Evolutionary conservation across 257 asterid species (phyloP), one percentile per base, ranked within the genome.

Genomic region (Anisodus tanguticus): DNA sequence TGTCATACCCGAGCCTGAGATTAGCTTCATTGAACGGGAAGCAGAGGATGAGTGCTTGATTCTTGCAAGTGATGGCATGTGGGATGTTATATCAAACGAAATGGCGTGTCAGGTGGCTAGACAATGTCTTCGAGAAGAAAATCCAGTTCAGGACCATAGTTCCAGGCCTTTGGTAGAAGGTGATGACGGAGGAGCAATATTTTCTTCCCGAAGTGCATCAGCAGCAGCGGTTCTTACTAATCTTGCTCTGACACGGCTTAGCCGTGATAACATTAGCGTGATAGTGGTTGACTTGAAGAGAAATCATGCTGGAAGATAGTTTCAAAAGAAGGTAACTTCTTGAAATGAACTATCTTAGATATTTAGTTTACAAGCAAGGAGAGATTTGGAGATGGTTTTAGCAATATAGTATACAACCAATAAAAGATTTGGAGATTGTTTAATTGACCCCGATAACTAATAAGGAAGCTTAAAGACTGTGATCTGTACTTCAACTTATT

Each of bases 261-360:
- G 79, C 12, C 4, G 2, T 70, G 85, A 85, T 35, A 85, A 85
- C 9, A 39, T 85, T 3, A 81, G 82, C 4, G 85, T 81, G 11
- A 81, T 85, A 9, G 87, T 85, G 15, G 85, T 85, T 16, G 87
- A 81, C 59, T 72, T 85, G 47, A 85, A 76, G 10, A 81, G 83
- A 53, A 41, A 5, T 60, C 6, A 43, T 4, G 12, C 5, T 6
- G 62, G 22, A 72, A 3, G 41, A 72, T 6, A 64, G 8, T 64
- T 64, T 26, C 41, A 26, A 43, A 35, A 64, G 7, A 26, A 64
- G 71, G 43, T 64, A 10, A 31, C 41, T 64, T 64, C 12, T 64
- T 64, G 1, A 63, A 64, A 16, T 64, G 43, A 64, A 22, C 43
- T 11, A 64, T 26, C 37, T 64, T 64, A 7, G 17, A 26, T 64